Conservation (phyloP, 345 rosid genomes). For the Linum lewisii region DNA sequence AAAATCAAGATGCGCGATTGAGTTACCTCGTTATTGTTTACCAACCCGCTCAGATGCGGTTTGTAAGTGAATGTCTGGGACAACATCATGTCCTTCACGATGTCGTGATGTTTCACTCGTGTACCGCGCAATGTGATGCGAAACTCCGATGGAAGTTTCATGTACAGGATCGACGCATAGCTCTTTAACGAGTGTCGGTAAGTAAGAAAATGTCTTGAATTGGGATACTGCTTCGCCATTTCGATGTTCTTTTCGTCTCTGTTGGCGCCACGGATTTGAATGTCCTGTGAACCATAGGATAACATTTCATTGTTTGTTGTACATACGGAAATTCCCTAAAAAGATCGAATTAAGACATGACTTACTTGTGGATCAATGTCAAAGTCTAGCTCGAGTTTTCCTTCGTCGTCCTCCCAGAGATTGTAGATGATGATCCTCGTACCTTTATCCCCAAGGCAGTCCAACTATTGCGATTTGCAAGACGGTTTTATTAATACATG, state of each 20-base stretch:
- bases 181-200: conserved; percentile 72
- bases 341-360: not conserved
- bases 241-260: conserved; percentile 52
- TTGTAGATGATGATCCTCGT: conserved; percentile 61
- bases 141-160: conserved; percentile 45
- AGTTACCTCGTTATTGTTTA: conserved; percentile 8
- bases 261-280: conserved; percentile 64
- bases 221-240: conserved; percentile 48
- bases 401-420: conserved; percentile 77
- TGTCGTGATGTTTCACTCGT: conserved; percentile 49
- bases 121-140: conserved; percentile 45
- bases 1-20: too few species aligned
- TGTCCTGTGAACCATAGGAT: conserved; percentile 36
- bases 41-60: conserved; percentile 30
- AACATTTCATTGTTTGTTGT: not conserved
- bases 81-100: conserved; percentile 54
- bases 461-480: conserved; percentile 57
- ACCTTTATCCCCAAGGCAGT: conserved; percentile 35
- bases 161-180: conserved; percentile 76
- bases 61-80: conserved; percentile 30
- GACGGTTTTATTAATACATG: not conserved
- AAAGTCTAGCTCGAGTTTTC: conserved; percentile 58
- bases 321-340: too few species aligned
- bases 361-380: conserved; percentile 46
- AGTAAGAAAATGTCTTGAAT: conserved; percentile 51